Evolutionary conservation across 306 rosid genomes (phyloP).

Genomic region (Boehmeria nivea): DNA sequence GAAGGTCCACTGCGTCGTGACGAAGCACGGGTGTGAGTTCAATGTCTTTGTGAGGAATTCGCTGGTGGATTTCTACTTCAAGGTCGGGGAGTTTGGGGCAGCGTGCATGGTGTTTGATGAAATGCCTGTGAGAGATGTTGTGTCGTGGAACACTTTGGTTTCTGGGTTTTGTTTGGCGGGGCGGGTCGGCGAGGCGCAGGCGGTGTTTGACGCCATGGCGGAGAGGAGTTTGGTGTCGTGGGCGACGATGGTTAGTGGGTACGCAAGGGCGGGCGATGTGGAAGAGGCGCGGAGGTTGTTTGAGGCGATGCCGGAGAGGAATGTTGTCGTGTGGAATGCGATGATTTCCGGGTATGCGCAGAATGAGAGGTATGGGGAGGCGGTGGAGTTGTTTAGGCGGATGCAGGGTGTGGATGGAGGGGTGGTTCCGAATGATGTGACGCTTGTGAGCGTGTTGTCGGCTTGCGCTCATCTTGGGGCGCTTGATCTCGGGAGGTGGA

Average conservation of each 20-base stretch:
- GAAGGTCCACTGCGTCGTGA: slow-evolving; percentile 1
- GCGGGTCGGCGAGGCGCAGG: slow-evolving; percentile 10
- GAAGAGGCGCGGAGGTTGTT: slow-evolving; percentile 45
- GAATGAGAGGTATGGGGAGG: slow-evolving; percentile 40
- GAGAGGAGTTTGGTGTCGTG: slow-evolving; percentile 41
- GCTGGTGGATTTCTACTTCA: background rate
- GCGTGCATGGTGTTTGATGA: slow-evolving; percentile 48
- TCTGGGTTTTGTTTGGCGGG: slow-evolving; percentile 47
- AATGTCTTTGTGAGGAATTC: background rate
- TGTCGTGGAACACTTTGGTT: slow-evolving; percentile 49
- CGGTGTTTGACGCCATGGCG: slow-evolving; percentile 40
- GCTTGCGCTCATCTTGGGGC: slow-evolving; percentile 25
- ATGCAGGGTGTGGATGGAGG: slow-evolving; percentile 32
- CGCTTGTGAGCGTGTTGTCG: slow-evolving; percentile 39
- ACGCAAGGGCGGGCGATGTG: slow-evolving; percentile 27
- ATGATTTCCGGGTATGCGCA: slow-evolving; percentile 50
- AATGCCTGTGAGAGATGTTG: slow-evolving; percentile 35
- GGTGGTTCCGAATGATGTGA: slow-evolving; percentile 39
- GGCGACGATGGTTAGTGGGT: slow-evolving; percentile 47
- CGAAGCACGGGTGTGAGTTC: background rate
- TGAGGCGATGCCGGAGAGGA: slow-evolving; percentile 37
- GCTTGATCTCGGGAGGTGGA: background rate
- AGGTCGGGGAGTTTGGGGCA: slow-evolving; percentile 13
- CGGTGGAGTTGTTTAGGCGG: slow-evolving; percentile 34
- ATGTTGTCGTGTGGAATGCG: slow-evolving; percentile 41